phyloP scores from a whole-genome alignment of 2,329 filamentous ascomycete species.

The Xylariales sp. region DNA sequence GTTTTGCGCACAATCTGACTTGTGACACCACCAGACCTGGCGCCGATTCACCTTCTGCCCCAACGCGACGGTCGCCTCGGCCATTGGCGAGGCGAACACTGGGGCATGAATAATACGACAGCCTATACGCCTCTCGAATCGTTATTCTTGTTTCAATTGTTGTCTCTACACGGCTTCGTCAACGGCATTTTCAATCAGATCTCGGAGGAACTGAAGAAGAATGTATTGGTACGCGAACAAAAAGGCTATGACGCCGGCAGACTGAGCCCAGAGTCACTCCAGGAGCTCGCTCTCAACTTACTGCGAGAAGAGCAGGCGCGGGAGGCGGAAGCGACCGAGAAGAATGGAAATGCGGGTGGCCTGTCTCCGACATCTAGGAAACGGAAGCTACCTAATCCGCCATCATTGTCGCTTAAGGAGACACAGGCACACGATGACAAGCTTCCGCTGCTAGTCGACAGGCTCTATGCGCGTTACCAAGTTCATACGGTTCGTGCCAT shows the following conservation, averaged over 20 bases:
- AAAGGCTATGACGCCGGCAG: slow-evolving; percentile 68
- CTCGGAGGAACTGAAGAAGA: slow-evolving; percentile 68
- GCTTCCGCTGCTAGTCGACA: slow-evolving; percentile 65
- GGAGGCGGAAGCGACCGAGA: slow-evolving; percentile 39
- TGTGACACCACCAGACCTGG: slow-evolving; percentile 37
- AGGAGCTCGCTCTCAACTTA: slow-evolving; percentile 71
- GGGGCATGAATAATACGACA: slow-evolving; percentile 54
- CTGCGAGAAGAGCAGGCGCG: slow-evolving; percentile 66
- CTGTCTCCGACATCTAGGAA: slow-evolving; percentile 60
- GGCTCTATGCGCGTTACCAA: slow-evolving; percentile 71
- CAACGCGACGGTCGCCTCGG: slow-evolving; percentile 51
- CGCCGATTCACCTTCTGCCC: slow-evolving; percentile 50
- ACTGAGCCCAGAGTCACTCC: slow-evolving; percentile 71
- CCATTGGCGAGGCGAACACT: slow-evolving; percentile 48
- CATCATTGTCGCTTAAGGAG: slow-evolving; percentile 61
- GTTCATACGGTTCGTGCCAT: slow-evolving; percentile 67
- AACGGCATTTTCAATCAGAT: slow-evolving; percentile 64
- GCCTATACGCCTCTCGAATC: slow-evolving; percentile 82
- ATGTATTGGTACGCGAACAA: slow-evolving; percentile 67
- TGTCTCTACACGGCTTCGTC: slow-evolving; percentile 63
- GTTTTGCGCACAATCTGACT: slow-evolving; percentile 16
- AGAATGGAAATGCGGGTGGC: slow-evolving; percentile 35
- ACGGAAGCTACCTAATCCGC: slow-evolving; percentile 66
- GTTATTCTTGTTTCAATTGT: slow-evolving; percentile 77
- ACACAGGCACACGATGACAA: slow-evolving; percentile 61